Percentiles rank a stretch among this genome's conserved stretches.
Conservation (phyloP, 306 rosid genomes). For the Boehmeria nivea region DNA sequence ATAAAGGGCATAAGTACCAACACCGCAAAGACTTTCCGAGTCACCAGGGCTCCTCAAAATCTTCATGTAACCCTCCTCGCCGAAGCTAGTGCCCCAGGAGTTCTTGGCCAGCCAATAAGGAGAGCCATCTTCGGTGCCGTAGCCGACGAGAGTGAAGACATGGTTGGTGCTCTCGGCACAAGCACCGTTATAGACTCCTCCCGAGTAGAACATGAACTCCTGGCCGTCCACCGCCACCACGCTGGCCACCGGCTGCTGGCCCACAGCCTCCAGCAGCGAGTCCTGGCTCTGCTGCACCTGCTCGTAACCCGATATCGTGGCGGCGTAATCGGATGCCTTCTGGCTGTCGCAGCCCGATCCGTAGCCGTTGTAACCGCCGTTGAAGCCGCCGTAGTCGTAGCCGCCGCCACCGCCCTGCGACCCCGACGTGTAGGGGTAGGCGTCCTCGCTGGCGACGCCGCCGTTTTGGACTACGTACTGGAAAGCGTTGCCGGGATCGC, state of each 20-base stretch:
- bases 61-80: conserved; percentile 4
- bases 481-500: background rate
- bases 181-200: background rate
- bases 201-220: conserved; percentile 2
- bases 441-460: conserved; percentile 17
- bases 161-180: background rate
- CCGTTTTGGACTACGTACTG: conserved; percentile 5
- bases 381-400: background rate
- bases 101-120: conserved; percentile 11
- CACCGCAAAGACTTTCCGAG: conserved; percentile 4
- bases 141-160: background rate
- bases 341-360: no score
- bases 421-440: conserved; percentile 14
- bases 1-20: background rate
- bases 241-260: background rate
- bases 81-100: conserved; percentile 6
- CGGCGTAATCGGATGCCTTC: background rate
- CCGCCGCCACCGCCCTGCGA: background rate
- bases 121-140: background rate
- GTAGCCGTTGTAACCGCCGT: background rate
- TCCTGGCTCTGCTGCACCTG: background rate
- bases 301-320: background rate
- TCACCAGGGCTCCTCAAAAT: background rate
- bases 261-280: background rate
- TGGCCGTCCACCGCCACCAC: background rate